Conservation (phyloP, 2,329 filamentous ascomycete genomes). For the Neophaeococcomyces aloes region DNA sequence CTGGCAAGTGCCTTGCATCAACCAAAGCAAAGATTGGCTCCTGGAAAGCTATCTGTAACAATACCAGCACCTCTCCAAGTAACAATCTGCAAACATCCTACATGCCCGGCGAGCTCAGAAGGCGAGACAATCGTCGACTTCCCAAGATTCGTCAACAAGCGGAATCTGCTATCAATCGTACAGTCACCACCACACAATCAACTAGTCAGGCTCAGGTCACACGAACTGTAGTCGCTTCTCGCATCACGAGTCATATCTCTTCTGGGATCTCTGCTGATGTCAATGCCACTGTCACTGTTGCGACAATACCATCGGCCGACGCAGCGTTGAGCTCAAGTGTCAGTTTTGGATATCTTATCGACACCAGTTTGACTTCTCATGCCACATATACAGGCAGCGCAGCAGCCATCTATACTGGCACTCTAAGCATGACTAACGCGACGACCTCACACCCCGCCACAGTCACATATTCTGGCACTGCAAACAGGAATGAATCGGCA, state of each 20-base stretch:
- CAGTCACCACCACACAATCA: not conserved
- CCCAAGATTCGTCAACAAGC: not conserved
- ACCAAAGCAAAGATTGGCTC: conserved; percentile 6
- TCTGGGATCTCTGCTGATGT: conserved; percentile 3
- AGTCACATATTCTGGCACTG: not conserved
- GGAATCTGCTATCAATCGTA: not conserved
- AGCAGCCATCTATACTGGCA: not conserved
- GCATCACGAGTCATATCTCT: conserved; percentile 1
- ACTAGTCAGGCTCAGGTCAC: not conserved
- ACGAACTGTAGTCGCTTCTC: not conserved
- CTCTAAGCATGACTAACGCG: conserved; percentile 3
- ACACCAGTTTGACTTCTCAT: conserved; percentile 1
- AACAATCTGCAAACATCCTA: not conserved
- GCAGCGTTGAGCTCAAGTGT: conserved; percentile 2
- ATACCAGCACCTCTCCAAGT: not conserved
- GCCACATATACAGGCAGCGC: not conserved
- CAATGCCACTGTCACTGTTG: not conserved
- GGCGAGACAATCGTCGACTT: conserved; percentile 1
- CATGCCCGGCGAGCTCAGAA: conserved; percentile 2
- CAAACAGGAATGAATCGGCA: not conserved
- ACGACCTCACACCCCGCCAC: not conserved
- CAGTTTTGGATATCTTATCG: not conserved
- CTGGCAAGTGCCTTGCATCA: conserved; percentile 4
- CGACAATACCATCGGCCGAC: conserved; percentile 3
- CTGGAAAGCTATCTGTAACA: conserved; percentile 6